Base-by-base conservation (phyloP, 768 basidiomycete species). In the Peribolospora kevripleyi region DNA sequence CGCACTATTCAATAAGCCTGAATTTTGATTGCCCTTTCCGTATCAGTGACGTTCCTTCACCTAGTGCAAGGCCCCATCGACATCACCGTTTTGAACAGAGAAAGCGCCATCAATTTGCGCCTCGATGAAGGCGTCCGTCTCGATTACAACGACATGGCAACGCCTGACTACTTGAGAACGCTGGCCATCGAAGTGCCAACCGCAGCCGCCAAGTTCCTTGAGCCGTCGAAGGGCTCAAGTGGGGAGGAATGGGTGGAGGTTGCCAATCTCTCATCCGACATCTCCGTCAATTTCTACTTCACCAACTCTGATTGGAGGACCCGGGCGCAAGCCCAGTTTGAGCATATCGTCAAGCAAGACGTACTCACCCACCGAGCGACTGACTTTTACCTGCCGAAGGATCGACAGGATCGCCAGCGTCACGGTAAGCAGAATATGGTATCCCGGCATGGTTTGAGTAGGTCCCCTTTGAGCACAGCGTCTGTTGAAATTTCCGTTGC, bases 11-110 rank as follows among this genome's bases (percentile, higher is more conserved):
- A 25, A 25, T 25, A 25, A 25, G 25, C 25, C 1, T 8, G 41
- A 50, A n/a, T 36, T 51, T 50, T 13, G 48, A 53, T 52, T 55
- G 45, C 61, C 13, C 42, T 56, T 53, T 43, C 25, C 25, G 25
- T 39, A 48, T 54, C 54, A 91, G 88, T 86, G 42, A 93, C 88
- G 0, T 85, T 91, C 62, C 66, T 87, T 61, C 86, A 82, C 57
- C 63, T 90, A 25, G 68, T 73, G 0, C 41, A 85, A 40, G 72
- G 70, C 46, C 63, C 71, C 3, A 51, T 81, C 25, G 75, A 84
- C 53, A 60, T 74, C 6, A 74, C 75, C 3, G 77, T 80, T 70
- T 69, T 69, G 56, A 73, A 73, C 6, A 73, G 71, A 3, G 65
- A 68, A 40, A 73, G 76, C 25, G 78, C 78, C 41, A 81, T 8